Evolutionary conservation across 1,284 basidiomycete species (phyloP).

Genomic region (Cronartium ribicola): DNA sequence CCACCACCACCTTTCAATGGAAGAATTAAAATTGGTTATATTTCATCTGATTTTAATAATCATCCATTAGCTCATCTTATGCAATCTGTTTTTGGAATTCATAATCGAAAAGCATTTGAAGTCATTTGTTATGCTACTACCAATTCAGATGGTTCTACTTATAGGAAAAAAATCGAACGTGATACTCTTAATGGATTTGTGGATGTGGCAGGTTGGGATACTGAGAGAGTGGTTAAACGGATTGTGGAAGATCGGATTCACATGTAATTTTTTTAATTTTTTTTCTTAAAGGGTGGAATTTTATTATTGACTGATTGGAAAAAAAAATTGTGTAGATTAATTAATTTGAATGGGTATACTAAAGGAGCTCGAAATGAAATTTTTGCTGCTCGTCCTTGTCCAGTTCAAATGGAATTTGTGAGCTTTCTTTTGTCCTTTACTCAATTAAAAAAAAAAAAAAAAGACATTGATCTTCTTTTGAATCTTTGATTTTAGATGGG

Average conservation of each 20-base stretch:
- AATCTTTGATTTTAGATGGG: slow-evolving; percentile 53
- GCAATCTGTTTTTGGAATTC: slow-evolving; percentile 61
- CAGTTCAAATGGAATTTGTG: slow-evolving; percentile 60
- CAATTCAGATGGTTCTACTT: slow-evolving; percentile 58
- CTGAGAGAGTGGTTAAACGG: slow-evolving; percentile 55
- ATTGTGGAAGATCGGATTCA: slow-evolving; percentile 60
- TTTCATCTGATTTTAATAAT: slow-evolving; percentile 62
- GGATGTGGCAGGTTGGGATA: slow-evolving; percentile 58
- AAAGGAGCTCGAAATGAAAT: slow-evolving; percentile 64
- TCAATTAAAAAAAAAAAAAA: background rate
- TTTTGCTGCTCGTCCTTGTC: slow-evolving; percentile 61
- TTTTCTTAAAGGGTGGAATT: slow-evolving; percentile 13
- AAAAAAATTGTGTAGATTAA: slow-evolving; percentile 53
- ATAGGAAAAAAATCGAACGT: slow-evolving; percentile 58
- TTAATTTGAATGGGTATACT: slow-evolving; percentile 64
- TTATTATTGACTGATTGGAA: slow-evolving; percentile 19
- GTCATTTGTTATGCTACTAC: slow-evolving; percentile 61
- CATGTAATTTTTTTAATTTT: slow-evolving; percentile 53
- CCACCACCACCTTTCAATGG: slow-evolving; percentile 54
- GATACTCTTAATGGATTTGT: slow-evolving; percentile 56
- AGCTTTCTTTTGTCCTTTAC: slow-evolving; percentile 45
- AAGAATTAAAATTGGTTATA: slow-evolving; percentile 60
- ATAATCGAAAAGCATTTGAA: slow-evolving; percentile 56
- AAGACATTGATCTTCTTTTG: background rate
- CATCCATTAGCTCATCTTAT: slow-evolving; percentile 64